Base-by-base conservation (phyloP, 331 rosid species). In the Rosa hybrid region DNA sequence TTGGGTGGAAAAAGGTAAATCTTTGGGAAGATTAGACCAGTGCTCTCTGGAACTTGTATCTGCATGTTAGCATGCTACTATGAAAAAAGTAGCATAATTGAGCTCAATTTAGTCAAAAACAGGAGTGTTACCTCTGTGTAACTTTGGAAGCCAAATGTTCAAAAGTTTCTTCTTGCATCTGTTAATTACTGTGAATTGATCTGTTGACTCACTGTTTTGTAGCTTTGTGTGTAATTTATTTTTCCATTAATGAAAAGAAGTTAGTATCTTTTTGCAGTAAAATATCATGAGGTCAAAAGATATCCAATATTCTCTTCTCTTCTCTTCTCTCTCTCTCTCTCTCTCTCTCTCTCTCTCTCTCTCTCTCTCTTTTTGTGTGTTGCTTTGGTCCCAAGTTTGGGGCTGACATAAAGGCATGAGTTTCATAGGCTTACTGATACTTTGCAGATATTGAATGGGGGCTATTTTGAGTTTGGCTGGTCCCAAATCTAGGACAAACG, bases 401-500 rank as follows among this genome's bases (percentile, higher is more conserved):
- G 49, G 48, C 13, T 64, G 16, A 64, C 12, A 49, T 1, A 38
- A 20, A 7, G 13, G 30, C 80, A 8, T 20, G 9, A 6, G 72
- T 13, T 64, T 11, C 74, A 64, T 12, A 20, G 39, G 38, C 59
- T 14, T 68, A 20, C 72, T 20, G 16, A 73, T 76, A 68, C 78
- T 76, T 73, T 57, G 75, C 56, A 10, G 78, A 21, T 83, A 77
- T 71, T 78, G 71, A 41, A 95, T 95, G 98, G 98, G 98, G 68
- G 84, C 85, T 41, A 64, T 89, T 71, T 79, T 95, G 41, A 94
- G 98, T 84, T 78, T 80, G 86, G 87, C 77, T 20, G 77, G 75
- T 60, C 59, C 88, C 38, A 90, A 79, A 82, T 72, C 82, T 34
- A 74, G 80, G 78, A 39, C 8, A 21, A 83, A 53, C 1, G 90